These are phyloP conservation scores for Auriculariales sp. DNA, from an alignment of 768 basidiomycete species.

Conservation along the genomic window DNA sequence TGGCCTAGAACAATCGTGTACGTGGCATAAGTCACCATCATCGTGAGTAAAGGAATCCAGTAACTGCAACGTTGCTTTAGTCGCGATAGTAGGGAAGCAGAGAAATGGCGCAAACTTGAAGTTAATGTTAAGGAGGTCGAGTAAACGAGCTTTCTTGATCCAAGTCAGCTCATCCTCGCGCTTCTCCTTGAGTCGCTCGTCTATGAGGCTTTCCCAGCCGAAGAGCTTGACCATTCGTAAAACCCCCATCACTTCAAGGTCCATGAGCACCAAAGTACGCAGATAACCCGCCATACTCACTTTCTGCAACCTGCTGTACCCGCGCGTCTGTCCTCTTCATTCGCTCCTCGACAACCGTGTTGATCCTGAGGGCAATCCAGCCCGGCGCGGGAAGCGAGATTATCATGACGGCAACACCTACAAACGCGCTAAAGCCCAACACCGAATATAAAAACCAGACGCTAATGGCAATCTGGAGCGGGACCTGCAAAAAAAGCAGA, in stretches of 20 bases:
- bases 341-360: conserved; percentile 30
- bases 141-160: conserved; percentile 37
- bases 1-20: background rate
- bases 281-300: conserved; percentile 18
- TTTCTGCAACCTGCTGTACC: conserved; percentile 47
- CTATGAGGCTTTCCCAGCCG: conserved; percentile 21
- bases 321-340: conserved; percentile 48
- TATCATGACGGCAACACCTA: conserved; percentile 39
- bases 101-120: conserved; percentile 22
- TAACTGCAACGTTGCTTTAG: conserved; percentile 22
- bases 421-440: conserved; percentile 27
- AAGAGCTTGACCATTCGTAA: conserved; percentile 28
- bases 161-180: conserved; percentile 23
- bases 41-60: background rate
- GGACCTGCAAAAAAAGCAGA: conserved; percentile 11
- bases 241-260: conserved; percentile 7
- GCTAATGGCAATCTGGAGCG: conserved; percentile 19
- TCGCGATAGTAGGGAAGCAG: background rate
- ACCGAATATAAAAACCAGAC: conserved; percentile 17
- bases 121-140: conserved; percentile 29
- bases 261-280: conserved; percentile 3
- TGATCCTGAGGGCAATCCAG: conserved; percentile 32
- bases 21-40: background rate
- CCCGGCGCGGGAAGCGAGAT: conserved; percentile 45
- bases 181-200: conserved; percentile 16